Evolutionary conservation across 2,329 filamentous ascomycete species (phyloP).

Genomic region (Byssochlamys sp.): DNA sequence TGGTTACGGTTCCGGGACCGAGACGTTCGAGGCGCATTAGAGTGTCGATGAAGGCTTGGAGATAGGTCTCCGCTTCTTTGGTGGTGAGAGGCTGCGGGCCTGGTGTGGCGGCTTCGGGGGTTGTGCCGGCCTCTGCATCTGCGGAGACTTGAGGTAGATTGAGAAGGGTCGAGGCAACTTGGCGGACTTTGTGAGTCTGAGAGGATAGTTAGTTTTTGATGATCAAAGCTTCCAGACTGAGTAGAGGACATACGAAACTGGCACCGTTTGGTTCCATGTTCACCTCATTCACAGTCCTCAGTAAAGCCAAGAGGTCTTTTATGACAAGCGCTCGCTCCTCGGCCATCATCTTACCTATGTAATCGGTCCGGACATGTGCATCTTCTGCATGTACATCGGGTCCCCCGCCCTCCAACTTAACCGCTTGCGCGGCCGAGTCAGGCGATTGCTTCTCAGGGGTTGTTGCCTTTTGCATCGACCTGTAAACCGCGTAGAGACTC

Average conservation of each 20-base stretch:
- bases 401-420: slow-evolving; percentile 13
- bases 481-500: slow-evolving; percentile 59
- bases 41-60: slow-evolving; percentile 64
- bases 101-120: slow-evolving; percentile 1
- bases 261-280: slow-evolving; percentile 68
- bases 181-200: slow-evolving; percentile 71
- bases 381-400: slow-evolving; percentile 19
- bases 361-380: slow-evolving; percentile 33
- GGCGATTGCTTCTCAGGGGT: slow-evolving; percentile 7
- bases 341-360: slow-evolving; percentile 56
- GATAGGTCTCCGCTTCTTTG: slow-evolving; percentile 58
- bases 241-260: slow-evolving; percentile 45
- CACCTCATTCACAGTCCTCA: slow-evolving; percentile 69
- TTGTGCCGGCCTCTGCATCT: slow-evolving; percentile 40
- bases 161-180: slow-evolving; percentile 71
- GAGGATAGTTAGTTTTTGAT: neutral
- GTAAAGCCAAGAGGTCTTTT: slow-evolving; percentile 63
- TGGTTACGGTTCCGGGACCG: slow-evolving; percentile 22
- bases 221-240: neutral
- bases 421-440: slow-evolving; percentile 1
- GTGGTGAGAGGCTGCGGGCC: slow-evolving; percentile 22
- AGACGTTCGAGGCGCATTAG: slow-evolving; percentile 64
- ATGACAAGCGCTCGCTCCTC: slow-evolving; percentile 73
- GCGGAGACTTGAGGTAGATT: slow-evolving; percentile 47
- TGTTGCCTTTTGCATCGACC: slow-evolving; percentile 13